Evolutionary conservation across 805 yeast genomes (phyloP), one percentile per base, ranked within the genome.

Genomic region (Cyberlindnera veronae): DNA sequence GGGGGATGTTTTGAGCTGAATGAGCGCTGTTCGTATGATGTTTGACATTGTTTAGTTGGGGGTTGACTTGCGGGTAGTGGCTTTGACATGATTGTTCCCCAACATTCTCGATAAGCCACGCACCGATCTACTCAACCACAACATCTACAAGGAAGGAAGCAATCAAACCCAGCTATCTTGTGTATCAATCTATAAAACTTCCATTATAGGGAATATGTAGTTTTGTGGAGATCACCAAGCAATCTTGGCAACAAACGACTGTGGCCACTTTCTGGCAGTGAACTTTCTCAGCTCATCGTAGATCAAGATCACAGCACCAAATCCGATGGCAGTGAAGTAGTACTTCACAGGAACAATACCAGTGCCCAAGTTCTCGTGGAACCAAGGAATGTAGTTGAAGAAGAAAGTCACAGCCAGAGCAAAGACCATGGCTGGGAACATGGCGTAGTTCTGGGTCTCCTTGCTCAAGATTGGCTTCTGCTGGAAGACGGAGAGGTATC

Each of bases 1-100:
- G 1, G 84, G 52, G 6, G 57, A 51, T 1, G 76, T 84, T 2
- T 93, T 89, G 49, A 89, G 69, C 61, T 91, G 99, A 32, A 91
- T 64, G 38, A 91, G 69, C 0, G 96, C 98, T 9, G 91, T 22
- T 30, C 38, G 15, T 4, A 44, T 14, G 9, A 18, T 32, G 19
- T 11, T 12, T 12, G 35, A 11, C 35, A 32, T 32, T 19, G 16
- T 30, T n/a, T 27, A 11, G 24, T 22, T 8, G 8, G 24, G 8
- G 24, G 10, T 11, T 22, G 8, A 11, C 24, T 22, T n/a, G 9
- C 18, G 18, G 12, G 19, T 29, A 15, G 31, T n/a, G 15, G 15
- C n/a, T n/a, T n/a, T n/a, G n/a, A n/a, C n/a, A n/a, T n/a, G n/a
- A n/a, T n/a, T n/a, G n/a, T n/a, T n/a, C n/a, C n/a, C n/a, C n/a